Percentiles rank a stretch among this genome's conserved stretches.
Conservation (phyloP, 208 protist genomes). For the Leishmania tropica region DNA sequence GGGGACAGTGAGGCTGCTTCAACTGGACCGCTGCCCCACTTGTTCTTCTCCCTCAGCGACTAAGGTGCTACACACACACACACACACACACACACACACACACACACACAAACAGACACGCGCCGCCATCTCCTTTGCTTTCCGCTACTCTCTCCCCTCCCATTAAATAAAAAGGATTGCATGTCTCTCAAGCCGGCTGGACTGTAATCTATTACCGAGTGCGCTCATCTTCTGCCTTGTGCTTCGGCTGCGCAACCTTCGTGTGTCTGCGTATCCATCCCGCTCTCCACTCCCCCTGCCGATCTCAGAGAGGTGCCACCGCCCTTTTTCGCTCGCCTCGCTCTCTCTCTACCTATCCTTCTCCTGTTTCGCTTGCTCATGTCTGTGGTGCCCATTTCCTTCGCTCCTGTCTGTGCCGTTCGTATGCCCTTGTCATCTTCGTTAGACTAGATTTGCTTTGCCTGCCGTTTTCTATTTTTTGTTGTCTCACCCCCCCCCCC, state of each 20-base stretch:
- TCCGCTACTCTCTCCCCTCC: neutral
- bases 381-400: neutral
- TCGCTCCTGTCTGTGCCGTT: neutral
- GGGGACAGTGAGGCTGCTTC: neutral
- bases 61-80: neutral
- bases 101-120: too few species aligned
- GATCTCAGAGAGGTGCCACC: neutral
- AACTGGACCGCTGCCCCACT: neutral
- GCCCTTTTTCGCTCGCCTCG: neutral
- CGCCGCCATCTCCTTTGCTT: neutral
- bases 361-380: neutral
- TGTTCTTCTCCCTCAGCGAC: neutral
- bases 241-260: neutral
- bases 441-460: neutral
- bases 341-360: neutral
- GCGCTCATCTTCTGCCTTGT: neutral
- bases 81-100: neutral
- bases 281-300: neutral
- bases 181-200: neutral
- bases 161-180: neutral
- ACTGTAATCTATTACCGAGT: neutral
- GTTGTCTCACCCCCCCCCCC: neutral
- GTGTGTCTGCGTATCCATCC: neutral
- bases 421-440: neutral
- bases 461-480: neutral